Base-by-base conservation (phyloP, 768 basidiomycete genomes). In the Macrocybe gigantea region DNA sequence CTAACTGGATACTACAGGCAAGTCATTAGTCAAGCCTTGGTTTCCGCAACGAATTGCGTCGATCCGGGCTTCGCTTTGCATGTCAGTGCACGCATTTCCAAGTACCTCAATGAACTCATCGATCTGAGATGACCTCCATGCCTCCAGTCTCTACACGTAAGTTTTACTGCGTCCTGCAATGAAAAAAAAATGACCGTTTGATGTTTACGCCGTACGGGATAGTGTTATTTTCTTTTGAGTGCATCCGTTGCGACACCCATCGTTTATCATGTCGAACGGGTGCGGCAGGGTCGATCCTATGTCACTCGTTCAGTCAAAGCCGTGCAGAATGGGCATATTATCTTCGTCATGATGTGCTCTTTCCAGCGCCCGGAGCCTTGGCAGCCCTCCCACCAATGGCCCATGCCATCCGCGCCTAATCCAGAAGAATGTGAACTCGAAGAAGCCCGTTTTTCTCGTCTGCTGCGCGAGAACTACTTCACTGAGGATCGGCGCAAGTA, bases 1-100 rank as follows among this genome's bases (percentile, higher is more conserved):
- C 12, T 6, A 38, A 14, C 36, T 38, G 32, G 13, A 11, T n/a
- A 29, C 43, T 31, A 6, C 42, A 68, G 77, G 3, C 88, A 92
- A 64, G 90, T 93, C 49, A 90, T 93, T 54, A 89, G 86, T 34
- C 90, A 93, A 59, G 91, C 89, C 5, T 67, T 93, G 30, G 84
- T 89, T 9, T 78, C 87, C 2, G 90, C 90, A 1, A 89, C 87
- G 10, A 83, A 82, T 50, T 80, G 82, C 45, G 86, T 93, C 0
- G 69, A 80, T 38, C 70, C 80, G 8, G 72, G 66, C 11, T 88
- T 77, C 62, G 77, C 75, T 22, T 64, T 90, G 31, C 87, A 93
- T 67, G 89, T 90, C 59, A 70, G 88, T 64, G 12, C 6, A 32
- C 12, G 13, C 10, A 35, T 32, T 12, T 38, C n/a, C 22, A 22